A percentile compares a stretch with the other conserved stretches of the same genome.
Conservation (phyloP, 768 basidiomycete genomes). For the Psilocybe cubensis region DNA sequence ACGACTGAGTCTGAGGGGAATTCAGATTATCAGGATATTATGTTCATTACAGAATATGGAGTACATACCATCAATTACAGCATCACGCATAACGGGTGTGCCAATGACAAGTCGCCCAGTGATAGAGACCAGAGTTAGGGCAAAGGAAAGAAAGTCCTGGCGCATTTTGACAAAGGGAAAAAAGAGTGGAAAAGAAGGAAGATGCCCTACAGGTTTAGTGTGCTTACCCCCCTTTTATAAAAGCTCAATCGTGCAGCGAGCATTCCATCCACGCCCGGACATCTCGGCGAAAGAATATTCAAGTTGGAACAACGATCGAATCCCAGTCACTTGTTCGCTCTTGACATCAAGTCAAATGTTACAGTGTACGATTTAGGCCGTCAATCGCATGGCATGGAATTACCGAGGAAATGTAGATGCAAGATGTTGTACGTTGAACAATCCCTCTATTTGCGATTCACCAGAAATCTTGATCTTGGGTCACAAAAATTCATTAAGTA, state of each 20-base stretch:
- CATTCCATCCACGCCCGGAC: not conserved
- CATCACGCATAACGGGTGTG: not conserved
- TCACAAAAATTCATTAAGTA: too few species aligned
- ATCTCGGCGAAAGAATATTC: not conserved
- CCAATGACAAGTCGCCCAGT: not conserved
- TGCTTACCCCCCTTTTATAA: not conserved
- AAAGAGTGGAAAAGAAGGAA: not conserved
- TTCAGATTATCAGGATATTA: not conserved
- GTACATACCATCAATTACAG: not conserved
- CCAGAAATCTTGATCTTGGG: too few species aligned
- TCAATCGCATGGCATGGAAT: too few species aligned
- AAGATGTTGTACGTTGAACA: too few species aligned
- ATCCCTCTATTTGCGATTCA: too few species aligned
- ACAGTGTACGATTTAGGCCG: too few species aligned
- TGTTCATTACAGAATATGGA: not conserved
- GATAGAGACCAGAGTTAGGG: not conserved
- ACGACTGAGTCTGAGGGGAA: slow-evolving; percentile 23
- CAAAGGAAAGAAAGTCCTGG: not conserved
- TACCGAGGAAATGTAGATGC: too few species aligned
- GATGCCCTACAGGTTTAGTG: not conserved
- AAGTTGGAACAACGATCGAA: not conserved
- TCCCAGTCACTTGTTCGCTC: too few species aligned
- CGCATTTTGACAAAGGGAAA: not conserved
- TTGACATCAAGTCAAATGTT: too few species aligned
- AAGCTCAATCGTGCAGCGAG: not conserved